These are phyloP conservation scores for Hypholoma sublateritium DNA, from an alignment of 768 basidiomycete genomes.

Conservation along the genomic window DNA sequence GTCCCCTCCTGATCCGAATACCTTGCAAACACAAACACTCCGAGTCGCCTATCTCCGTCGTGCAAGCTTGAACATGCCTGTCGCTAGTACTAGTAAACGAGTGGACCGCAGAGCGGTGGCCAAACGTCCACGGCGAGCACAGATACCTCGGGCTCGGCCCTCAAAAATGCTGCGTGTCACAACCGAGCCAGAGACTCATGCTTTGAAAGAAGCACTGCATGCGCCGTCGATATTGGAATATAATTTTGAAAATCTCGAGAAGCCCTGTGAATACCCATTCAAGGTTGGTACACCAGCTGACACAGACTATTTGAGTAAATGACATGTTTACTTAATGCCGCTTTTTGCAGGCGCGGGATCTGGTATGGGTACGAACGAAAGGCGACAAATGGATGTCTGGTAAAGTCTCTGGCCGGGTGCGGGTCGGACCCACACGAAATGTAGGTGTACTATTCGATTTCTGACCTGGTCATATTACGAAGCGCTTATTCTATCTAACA, in stretches of 20 bases:
- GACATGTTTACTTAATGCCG: background rate
- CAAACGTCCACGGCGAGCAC: background rate
- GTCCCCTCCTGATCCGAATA: conserved; percentile 3
- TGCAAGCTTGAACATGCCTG: conserved; percentile 5
- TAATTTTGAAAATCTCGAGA: conserved; percentile 32
- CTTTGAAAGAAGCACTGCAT: conserved; percentile 1
- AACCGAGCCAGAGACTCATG: conserved; percentile 2
- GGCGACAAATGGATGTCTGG: conserved; percentile 54
- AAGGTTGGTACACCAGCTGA: conserved; percentile 29
- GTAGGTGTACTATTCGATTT: conserved; percentile 29
- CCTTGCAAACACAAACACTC: background rate
- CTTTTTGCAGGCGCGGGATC: conserved; percentile 39
- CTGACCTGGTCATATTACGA: background rate
- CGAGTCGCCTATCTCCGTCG: background rate
- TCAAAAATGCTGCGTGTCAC: conserved; percentile 6
- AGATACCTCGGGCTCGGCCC: background rate
- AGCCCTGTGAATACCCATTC: conserved; percentile 54
- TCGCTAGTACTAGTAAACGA: conserved; percentile 9
- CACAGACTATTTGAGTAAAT: conserved; percentile 2
- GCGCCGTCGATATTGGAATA: background rate
- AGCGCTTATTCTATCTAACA: conserved; percentile 18
- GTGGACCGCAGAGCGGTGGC: background rate
- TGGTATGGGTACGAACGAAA: conserved; percentile 52
- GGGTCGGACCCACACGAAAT: conserved; percentile 44
- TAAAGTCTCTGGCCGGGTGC: conserved; percentile 43